phyloP scores from a whole-genome alignment of 345 rosid genomes.

The Eucalyptus erythrocorys region DNA sequence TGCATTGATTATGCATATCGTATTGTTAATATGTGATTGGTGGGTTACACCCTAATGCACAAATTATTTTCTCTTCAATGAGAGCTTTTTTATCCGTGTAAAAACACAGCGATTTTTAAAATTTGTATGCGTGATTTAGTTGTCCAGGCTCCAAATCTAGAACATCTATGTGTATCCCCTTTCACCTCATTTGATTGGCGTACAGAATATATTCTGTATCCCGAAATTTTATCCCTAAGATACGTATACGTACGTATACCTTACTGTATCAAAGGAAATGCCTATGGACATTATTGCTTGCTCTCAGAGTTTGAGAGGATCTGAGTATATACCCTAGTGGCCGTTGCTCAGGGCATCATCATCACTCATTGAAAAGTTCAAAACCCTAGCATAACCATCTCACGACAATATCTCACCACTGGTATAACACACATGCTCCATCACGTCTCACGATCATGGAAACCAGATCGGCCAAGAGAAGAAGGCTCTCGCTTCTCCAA shows the following conservation, averaged over 20 bases:
- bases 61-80: background rate
- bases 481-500: constrained; percentile 17
- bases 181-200: background rate
- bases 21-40: background rate
- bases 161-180: background rate
- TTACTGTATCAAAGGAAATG: background rate
- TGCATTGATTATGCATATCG: background rate
- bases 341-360: background rate
- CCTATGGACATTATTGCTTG: background rate
- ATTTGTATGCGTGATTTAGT: background rate
- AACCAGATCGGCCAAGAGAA: constrained; percentile 62
- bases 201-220: background rate
- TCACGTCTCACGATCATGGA: constrained; percentile 22
- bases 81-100: background rate
- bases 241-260: background rate
- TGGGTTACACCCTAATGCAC: background rate
- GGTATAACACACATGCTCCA: background rate
- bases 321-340: background rate
- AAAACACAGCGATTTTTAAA: background rate
- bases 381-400: background rate
- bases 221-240: background rate
- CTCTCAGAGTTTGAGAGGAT: background rate
- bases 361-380: constrained; percentile 1
- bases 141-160: background rate
- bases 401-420: background rate